Conservation (phyloP, 495 filamentous ascomycete species). For the Aspergillus taichungensis region DNA sequence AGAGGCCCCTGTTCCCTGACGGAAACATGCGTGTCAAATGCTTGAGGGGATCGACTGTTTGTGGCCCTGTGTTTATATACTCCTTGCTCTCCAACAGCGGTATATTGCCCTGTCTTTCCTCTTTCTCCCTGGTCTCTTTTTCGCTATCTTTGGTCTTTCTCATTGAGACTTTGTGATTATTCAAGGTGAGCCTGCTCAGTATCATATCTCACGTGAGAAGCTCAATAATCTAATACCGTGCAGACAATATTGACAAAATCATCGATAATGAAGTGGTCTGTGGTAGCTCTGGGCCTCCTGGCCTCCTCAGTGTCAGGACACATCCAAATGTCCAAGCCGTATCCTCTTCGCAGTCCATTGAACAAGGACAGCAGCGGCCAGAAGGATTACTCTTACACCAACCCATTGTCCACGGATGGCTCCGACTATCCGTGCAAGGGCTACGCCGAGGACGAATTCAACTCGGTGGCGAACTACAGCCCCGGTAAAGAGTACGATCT, state of each 20-base stretch:
- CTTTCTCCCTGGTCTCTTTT: too few species aligned
- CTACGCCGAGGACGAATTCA: slow-evolving; percentile 37
- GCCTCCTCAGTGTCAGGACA: slow-evolving; percentile 33
- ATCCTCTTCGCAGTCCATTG: slow-evolving; percentile 40
- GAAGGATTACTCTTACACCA: slow-evolving; percentile 45
- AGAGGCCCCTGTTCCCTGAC: too few species aligned
- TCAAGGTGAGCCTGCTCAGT: too few species aligned
- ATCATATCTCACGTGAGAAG: too few species aligned
- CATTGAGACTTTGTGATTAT: too few species aligned
- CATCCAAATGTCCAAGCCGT: slow-evolving; percentile 39
- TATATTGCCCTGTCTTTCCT: too few species aligned
- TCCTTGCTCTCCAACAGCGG: too few species aligned
- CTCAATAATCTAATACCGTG: too few species aligned
- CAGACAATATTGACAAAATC: background rate
- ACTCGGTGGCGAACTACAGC: slow-evolving; percentile 35
- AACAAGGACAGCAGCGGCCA: slow-evolving; percentile 24
- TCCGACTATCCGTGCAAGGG: slow-evolving; percentile 47
- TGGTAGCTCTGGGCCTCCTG: slow-evolving; percentile 25
- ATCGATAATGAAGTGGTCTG: slow-evolving; percentile 33
- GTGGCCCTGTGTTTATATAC: too few species aligned
- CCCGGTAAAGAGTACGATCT: slow-evolving; percentile 33
- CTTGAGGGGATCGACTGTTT: too few species aligned
- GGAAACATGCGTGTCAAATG: too few species aligned
- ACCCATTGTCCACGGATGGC: slow-evolving; percentile 33
- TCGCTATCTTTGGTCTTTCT: too few species aligned